phyloP scores from a whole-genome alignment of 2,329 filamentous ascomycete species.

The Sphaerulina vaccinii region DNA sequence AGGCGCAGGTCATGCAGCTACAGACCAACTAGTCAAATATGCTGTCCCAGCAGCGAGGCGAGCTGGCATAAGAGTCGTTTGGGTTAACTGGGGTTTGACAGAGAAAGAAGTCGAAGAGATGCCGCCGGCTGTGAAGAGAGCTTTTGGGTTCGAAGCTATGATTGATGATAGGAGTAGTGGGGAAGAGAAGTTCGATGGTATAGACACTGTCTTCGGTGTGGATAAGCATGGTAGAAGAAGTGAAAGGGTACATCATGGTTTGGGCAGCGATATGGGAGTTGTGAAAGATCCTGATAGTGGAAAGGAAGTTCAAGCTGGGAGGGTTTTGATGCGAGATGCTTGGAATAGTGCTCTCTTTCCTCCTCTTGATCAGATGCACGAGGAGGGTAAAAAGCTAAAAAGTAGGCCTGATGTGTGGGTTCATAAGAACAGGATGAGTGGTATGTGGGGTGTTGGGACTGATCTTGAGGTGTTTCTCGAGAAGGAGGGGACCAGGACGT shows the following conservation, averaged over 20 bases:
- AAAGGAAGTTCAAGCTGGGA: slow-evolving; percentile 41
- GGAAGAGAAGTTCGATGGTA: slow-evolving; percentile 21
- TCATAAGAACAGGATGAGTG: slow-evolving; percentile 60
- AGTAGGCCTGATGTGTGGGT: slow-evolving; percentile 50
- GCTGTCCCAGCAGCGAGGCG: slow-evolving; percentile 51
- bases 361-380: slow-evolving; percentile 44
- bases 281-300: slow-evolving; percentile 43
- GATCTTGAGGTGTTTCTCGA: slow-evolving; percentile 46
- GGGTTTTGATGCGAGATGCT: slow-evolving; percentile 51
- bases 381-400: slow-evolving; percentile 30
- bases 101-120: slow-evolving; percentile 52
- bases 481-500: slow-evolving; percentile 45
- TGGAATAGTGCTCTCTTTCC: slow-evolving; percentile 59
- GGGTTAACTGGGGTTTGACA: slow-evolving; percentile 59
- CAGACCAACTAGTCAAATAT: slow-evolving; percentile 44
- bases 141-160: slow-evolving; percentile 47
- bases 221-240: slow-evolving; percentile 32
- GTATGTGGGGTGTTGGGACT: slow-evolving; percentile 52
- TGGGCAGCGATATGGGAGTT: slow-evolving; percentile 34
- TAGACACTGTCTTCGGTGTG: slow-evolving; percentile 18
- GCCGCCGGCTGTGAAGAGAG: slow-evolving; percentile 50
- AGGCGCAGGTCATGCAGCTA: slow-evolving; percentile 45
- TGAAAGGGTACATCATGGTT: slow-evolving; percentile 33
- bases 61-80: slow-evolving; percentile 52
- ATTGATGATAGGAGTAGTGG: slow-evolving; percentile 23